Evolutionary conservation across 495 filamentous ascomycete genomes (phyloP), one percentile per base, ranked within the genome.

Genomic region (Lindgomyces ingoldianus): DNA sequence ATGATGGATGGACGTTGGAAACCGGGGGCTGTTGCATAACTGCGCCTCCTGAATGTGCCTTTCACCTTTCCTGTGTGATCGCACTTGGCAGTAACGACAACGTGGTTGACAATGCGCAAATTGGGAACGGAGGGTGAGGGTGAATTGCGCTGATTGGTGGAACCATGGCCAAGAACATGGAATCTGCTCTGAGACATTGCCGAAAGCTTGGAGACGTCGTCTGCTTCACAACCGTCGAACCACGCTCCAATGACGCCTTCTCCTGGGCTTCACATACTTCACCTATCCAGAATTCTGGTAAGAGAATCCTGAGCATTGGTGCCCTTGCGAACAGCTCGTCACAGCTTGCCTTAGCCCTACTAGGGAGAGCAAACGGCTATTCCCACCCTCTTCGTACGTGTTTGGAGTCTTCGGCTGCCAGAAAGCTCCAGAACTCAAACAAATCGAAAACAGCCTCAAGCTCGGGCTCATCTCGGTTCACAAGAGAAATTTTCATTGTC

Each of bases 121-220:
- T 55, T 49, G 26, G 18, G 33, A 45, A 29, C 46, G 62, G 53
- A 64, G 53, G 19, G 8, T 39, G 6, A 26, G 39, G n/a, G 41
- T 21, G 62, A 29, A 64, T 57, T 29, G 10, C n/a, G 12, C 16
- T 62, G 64, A 67, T 67, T 67, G 64, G 64, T 52, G 26, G 57
- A 24, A 33, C 22, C 1, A n/a, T 0, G 10, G 57, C 39, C 57
- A 18, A 61, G 30, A 4, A 19, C 14, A 36, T 47, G 29, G 48
- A 16, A 33, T 11, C 36, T 24, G 30, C 3, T 12, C 42, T 67
- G 55, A 61, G 49, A 61, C 64, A 14, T n/a, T 55, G 42, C 57
- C 64, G 64, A 67, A 66, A 22, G 26, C 27, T 55, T 41, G 45
- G 64, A 67, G 57, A 67, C 64, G 51, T n/a, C 42, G 21, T 42